Evolutionary conservation across 441 rosid genomes (phyloP).

Genomic region (Francoa sonchifolia): DNA sequence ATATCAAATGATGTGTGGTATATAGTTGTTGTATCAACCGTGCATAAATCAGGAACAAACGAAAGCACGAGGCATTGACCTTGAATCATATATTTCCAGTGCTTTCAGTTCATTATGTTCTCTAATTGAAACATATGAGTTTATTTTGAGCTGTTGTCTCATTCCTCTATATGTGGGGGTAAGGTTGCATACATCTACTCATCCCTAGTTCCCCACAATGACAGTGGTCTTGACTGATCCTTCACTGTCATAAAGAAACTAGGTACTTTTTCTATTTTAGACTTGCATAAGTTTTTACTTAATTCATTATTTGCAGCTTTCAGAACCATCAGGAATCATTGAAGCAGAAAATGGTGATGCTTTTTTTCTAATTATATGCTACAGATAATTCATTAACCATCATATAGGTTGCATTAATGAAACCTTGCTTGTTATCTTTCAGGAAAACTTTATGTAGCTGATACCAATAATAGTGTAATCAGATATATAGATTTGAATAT

Average conservation of each 20-base stretch:
- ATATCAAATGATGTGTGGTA: too few relatives aligned
- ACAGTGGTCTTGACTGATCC: too few relatives aligned
- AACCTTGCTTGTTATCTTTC: conserved; percentile 15
- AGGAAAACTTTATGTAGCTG: conserved; percentile 79
- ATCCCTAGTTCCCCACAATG: too few relatives aligned
- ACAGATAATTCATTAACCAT: background rate
- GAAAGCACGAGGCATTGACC: background rate
- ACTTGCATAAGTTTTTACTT: too few relatives aligned
- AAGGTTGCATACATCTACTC: too few relatives aligned
- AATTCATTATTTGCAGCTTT: conserved; percentile 53
- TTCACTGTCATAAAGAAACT: too few relatives aligned
- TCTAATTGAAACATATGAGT: too few relatives aligned
- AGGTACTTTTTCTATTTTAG: too few relatives aligned
- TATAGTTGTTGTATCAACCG: background rate
- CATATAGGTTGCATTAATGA: conserved; percentile 2
- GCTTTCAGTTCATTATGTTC: too few relatives aligned
- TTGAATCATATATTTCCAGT: too few relatives aligned
- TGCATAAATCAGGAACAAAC: background rate
- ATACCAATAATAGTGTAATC: conserved; percentile 78
- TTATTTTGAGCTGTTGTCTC: too few relatives aligned
- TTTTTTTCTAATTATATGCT: conserved; percentile 12
- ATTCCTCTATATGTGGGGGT: too few relatives aligned
- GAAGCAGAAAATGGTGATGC: conserved; percentile 62
- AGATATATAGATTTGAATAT: conserved; percentile 62
- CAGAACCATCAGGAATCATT: conserved; percentile 85